These are phyloP conservation scores for Trichoderma orchidacearum DNA, from an alignment of 495 filamentous ascomycete species.

Conservation along the genomic window DNA sequence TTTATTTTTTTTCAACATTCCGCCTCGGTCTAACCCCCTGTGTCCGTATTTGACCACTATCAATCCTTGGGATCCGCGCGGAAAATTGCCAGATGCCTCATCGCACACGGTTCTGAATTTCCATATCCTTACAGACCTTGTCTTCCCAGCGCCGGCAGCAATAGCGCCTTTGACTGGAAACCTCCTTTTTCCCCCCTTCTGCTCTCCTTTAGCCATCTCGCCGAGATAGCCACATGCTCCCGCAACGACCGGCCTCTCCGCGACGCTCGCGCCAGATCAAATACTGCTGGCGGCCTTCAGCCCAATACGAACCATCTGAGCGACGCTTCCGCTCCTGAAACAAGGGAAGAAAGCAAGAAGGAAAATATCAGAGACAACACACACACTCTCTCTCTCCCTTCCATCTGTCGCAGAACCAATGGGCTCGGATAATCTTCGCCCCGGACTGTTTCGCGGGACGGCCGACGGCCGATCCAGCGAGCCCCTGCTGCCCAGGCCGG, in stretches of 20 bases:
- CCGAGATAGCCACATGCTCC: not conserved
- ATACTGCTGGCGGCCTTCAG: not conserved
- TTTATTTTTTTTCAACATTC: not conserved
- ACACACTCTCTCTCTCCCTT: constrained; percentile 19
- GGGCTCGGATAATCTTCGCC: not conserved
- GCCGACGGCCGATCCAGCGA: constrained; percentile 37
- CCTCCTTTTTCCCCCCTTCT: too few species aligned
- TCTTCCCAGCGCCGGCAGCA: too few species aligned
- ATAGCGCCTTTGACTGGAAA: too few species aligned
- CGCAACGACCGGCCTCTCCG: not conserved
- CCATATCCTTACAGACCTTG: too few species aligned
- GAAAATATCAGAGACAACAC: too few species aligned
- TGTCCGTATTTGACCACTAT: too few species aligned
- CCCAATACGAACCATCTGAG: not conserved
- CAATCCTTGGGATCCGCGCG: too few species aligned
- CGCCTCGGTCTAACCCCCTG: too few species aligned
- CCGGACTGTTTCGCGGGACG: constrained; percentile 5
- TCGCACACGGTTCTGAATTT: too few species aligned
- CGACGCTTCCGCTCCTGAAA: not conserved
- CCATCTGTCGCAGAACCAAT: constrained; percentile 13
- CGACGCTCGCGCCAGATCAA: not conserved
- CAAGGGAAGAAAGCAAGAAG: not conserved
- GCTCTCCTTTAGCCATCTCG: not conserved
- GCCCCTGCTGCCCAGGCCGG: constrained; percentile 30
- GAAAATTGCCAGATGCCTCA: too few species aligned